A percentile compares a stretch with the other conserved stretches of the same genome.
Conservation (phyloP, 2,329 filamentous ascomycete genomes). For the Meredithiella fracta region DNA sequence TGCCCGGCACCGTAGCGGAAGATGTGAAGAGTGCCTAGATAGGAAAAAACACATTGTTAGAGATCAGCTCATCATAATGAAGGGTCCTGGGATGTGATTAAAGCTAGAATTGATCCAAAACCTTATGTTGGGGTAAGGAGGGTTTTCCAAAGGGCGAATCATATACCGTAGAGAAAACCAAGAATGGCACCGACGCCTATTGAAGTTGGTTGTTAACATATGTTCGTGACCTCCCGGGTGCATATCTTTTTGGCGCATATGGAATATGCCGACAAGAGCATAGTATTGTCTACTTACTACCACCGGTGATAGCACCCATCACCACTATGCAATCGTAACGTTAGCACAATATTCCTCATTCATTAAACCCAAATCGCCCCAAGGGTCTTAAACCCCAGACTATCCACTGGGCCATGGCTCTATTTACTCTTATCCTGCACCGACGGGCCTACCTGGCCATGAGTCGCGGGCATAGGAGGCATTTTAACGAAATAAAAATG, state of each 20-base stretch:
- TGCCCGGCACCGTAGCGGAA: conserved; percentile 87
- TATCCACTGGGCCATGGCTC: neutral
- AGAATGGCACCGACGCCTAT: conserved; percentile 88
- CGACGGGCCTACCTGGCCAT: conserved; percentile 21
- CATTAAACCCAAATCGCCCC: neutral
- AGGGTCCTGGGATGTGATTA: neutral
- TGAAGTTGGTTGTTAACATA: neutral
- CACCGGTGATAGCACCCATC: conserved; percentile 98
- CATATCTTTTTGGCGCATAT: neutral
- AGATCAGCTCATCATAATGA: neutral
- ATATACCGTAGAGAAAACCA: conserved; percentile 86
- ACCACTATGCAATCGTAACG: conserved; percentile 44
- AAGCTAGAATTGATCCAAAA: no score
- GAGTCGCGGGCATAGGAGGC: conserved; percentile 27
- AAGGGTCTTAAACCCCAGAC: neutral
- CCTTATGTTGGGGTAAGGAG: conserved; percentile 2
- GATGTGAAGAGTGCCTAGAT: conserved; percentile 72
- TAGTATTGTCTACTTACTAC: conserved; percentile 48
- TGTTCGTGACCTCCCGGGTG: neutral
- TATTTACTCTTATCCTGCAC: conserved; percentile 33
- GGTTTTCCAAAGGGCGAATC: neutral
- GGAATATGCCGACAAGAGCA: neutral
- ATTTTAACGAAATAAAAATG: conserved; percentile 17
- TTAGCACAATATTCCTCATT: conserved; percentile 1
- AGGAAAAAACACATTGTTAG: conserved; percentile 14